Percentiles rank a stretch among this genome's conserved stretches.
These are phyloP conservation scores for Kodamaea alishanica DNA, from an alignment of 1,139 yeast genomes.

Conservation along the genomic window DNA sequence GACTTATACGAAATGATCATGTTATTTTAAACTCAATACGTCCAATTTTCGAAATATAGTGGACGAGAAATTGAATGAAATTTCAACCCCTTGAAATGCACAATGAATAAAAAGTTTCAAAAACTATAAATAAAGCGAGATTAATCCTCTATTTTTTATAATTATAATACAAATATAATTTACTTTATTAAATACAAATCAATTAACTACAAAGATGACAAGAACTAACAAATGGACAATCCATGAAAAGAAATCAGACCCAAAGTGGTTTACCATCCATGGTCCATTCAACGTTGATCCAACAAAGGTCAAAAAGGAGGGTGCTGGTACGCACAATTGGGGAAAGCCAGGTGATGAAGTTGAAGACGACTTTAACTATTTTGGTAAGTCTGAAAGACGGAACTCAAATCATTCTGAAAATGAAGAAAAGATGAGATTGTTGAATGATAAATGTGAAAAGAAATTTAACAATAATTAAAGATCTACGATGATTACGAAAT, in stretches of 20 bases:
- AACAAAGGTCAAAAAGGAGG: slow-evolving; percentile 73
- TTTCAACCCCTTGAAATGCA: too few species aligned
- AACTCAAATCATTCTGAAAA: slow-evolving; percentile 40
- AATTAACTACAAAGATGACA: slow-evolving; percentile 47
- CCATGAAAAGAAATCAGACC: slow-evolving; percentile 56
- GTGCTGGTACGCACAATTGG: slow-evolving; percentile 82
- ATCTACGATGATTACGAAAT: too few species aligned
- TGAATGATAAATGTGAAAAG: slow-evolving; percentile 25
- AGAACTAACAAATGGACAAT: slow-evolving; percentile 81
- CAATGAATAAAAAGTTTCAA: too few species aligned
- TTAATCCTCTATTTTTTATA: too few species aligned
- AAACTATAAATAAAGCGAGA: too few species aligned
- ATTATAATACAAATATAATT: too few species aligned
- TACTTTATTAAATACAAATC: too few species aligned
- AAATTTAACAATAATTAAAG: slow-evolving; percentile 6
- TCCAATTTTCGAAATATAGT: too few species aligned
- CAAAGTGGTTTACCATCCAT: slow-evolving; percentile 73
- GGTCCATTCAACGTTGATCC: slow-evolving; percentile 69
- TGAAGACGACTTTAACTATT: slow-evolving; percentile 19
- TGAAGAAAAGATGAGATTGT: slow-evolving; percentile 24
- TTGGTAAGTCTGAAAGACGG: slow-evolving; percentile 31
- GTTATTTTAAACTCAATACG: too few species aligned
- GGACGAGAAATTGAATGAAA: too few species aligned
- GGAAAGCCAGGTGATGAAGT: slow-evolving; percentile 69
- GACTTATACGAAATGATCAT: too few species aligned